Evolutionary conservation across 495 filamentous ascomycete genomes (phyloP), one percentile per base, ranked within the genome.

Genomic region (Xeromyces bisporus): DNA sequence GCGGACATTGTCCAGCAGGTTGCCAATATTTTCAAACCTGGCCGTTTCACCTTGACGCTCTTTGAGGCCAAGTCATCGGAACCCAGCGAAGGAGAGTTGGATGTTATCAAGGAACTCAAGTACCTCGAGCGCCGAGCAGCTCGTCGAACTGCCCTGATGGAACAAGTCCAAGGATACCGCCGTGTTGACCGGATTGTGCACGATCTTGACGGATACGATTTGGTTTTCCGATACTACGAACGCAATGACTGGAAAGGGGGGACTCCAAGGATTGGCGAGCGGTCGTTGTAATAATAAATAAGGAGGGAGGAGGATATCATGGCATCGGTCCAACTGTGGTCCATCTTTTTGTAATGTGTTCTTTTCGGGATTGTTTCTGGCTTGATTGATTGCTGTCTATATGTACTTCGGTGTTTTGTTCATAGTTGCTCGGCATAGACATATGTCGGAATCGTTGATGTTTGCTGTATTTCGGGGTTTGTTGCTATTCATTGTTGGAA

Each of bases 161-260:
- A 96, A 42, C 59, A 61, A 28, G 77, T 99, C 32, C 65, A 69
- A 44, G 91, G 91, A 5, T 99, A 99, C 47, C 70, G 78, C 23
- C 71, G 91, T 15, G 72, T 93, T 26, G 91, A 99, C 48, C 77
- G 85, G 32, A 94, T 96, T 38, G 83, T 96, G 18, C 91, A 99
- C 47, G 89, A 96, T 43, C 70, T 99, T 39, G 86, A 99, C 45
- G 91, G 89, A 20, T 99, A 99, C 49, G 85, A 96, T 55, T 67
- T 96, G 18, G 78, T 99, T 29, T 99, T 99, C 59, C 73, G 86
- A 35, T 94, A 82, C 63, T 99, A 91, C 50, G 86, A 94, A 62
- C 73, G 84, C 33, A 69, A 86, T 41, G 87, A 79, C 41, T 96
- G 85, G 86, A 72, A 76, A 54, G 82, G 80, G 40, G 76, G 78